Base-by-base conservation (phyloP, 2,329 filamentous ascomycete species). In the Penicillium glabrum region DNA sequence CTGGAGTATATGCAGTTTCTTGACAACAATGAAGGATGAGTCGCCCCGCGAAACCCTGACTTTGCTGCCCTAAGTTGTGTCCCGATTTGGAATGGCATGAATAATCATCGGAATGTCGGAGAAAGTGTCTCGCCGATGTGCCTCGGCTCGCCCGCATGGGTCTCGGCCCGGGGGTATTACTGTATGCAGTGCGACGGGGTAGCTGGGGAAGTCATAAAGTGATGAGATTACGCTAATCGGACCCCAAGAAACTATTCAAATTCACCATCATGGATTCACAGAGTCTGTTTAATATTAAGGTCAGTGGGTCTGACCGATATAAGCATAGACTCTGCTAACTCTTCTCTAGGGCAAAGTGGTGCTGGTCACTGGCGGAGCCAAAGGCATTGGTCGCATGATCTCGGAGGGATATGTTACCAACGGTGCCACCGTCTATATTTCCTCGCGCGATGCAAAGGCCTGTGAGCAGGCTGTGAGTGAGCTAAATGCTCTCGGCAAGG, bases 211-310 rank as follows among this genome's bases (percentile, higher is more conserved):
- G 31, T 53, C 53, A 27, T 57, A 58, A 57, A 46, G 35, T 26
- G 35, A 58, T 55, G 35, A 46, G 35, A 58, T 39, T 29, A 54
- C 53, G 26, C 35, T 44, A 29, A 21, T 5, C 35, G 10, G 11
- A 24, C 26, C 44, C 9, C 16, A n/a, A 41, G 14, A 11, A 26
- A 55, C 45, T 21, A 21, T 50, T 45, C 27, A 26, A 21, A 35
- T 27, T 33, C 21, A 13, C 45, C 48, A 59, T 44, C 54, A 86
- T 87, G 84, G 83, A 87, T 67, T 67, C 79, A 11, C 72, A 78
- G 62, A 80, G 62, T 59, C 76, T 87, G 37, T 87, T 87, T 67
- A 75, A 82, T 62, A 83, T 87, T 63, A 83, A 86, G 79, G 84
- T 85, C 67, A 63, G 73, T 61, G 19, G 6, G 23, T 19, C 14